phyloP scores from a whole-genome alignment of 768 basidiomycete genomes.

The Butyriboletus loyo region DNA sequence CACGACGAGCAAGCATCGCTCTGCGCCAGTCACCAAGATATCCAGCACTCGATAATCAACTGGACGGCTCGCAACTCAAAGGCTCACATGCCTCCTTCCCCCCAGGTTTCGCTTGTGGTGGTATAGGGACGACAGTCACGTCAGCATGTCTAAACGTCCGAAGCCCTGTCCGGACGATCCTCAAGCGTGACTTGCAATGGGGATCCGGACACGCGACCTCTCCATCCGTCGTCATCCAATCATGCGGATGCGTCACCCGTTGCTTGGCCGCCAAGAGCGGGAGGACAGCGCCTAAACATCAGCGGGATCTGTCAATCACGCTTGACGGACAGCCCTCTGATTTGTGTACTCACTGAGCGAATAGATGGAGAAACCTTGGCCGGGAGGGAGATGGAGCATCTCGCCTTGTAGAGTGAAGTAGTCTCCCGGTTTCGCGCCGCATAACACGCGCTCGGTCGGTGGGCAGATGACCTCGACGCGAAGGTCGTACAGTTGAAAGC shows the following conservation, averaged over 20 bases:
- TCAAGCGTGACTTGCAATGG: slow-evolving; percentile 54
- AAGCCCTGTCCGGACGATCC: slow-evolving; percentile 47
- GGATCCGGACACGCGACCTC: slow-evolving; percentile 69
- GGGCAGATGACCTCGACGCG: slow-evolving; percentile 62
- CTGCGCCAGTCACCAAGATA: not conserved
- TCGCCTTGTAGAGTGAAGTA: slow-evolving; percentile 62
- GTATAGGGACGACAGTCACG: slow-evolving; percentile 46
- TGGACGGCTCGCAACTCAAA: not conserved
- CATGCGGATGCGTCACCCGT: slow-evolving; percentile 48
- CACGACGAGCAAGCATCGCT: too few relatives aligned
- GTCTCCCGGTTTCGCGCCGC: slow-evolving; percentile 64
- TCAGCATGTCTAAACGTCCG: slow-evolving; percentile 55
- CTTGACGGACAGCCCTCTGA: not conserved
- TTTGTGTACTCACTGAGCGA: slow-evolving; percentile 44
- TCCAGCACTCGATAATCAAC: not conserved
- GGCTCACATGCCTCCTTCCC: not conserved
- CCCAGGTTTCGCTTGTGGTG: not conserved
- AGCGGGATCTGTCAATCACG: not conserved
- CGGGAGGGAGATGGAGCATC: slow-evolving; percentile 57
- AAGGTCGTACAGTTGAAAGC: slow-evolving; percentile 62
- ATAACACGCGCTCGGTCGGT: slow-evolving; percentile 52
- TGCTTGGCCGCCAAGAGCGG: slow-evolving; percentile 71
- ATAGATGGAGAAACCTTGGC: slow-evolving; percentile 68
- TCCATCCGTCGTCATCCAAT: slow-evolving; percentile 69
- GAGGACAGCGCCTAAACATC: slow-evolving; percentile 50